Evolutionary conservation across 2,329 filamentous ascomycete species (phyloP), one percentile per base, ranked within the genome.

Genomic region (Polytolypa hystricis): DNA sequence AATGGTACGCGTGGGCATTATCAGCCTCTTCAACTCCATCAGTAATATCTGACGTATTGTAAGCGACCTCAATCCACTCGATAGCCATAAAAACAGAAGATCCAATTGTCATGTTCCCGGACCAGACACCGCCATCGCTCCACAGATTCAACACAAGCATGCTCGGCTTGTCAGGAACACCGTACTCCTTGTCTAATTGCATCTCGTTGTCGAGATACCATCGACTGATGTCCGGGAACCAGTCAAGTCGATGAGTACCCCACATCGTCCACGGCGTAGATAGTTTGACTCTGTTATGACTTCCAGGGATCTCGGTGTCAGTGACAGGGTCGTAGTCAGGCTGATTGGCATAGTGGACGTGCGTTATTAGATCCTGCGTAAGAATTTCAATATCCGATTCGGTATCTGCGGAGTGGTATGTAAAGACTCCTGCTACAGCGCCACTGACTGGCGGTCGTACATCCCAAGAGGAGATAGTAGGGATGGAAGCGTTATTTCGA

Each of bases 361-460:
- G 58, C 38, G 57, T 52, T 1, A 49, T 53, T 1, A 64, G 58
- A 36, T 71, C 68, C 4, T 56, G 50, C 1, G 69, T 72, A 8
- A 71, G 51, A 40, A 73, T 68, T 51, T 73, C 69, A 41, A 73
- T 66, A 42, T 73, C 69, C 0, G 64, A 66, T 47, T 73, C 69
- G 44, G 66, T 66, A 19, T 44, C 53, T 33, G 61, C 55, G 27
- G 66, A 57, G 40, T 54, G 57, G 42, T 67, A 71, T 9, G 66
- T 70, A 54, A 72, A 65, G 46, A 71, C 64, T 3, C 69, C 69
- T 1, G 66, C 64, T 4, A 67, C 66, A 3, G 66, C 69, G 32
- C 69, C 69, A 25, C 51, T 41, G 12, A 56, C 46, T n/a, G 66
- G 66, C 2, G 49, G 43, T 8, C 28, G 17, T 34, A 27, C 45